phyloP scores from a whole-genome alignment of 2,329 filamentous ascomycete genomes.

The Rhynchosporium graminicola region DNA sequence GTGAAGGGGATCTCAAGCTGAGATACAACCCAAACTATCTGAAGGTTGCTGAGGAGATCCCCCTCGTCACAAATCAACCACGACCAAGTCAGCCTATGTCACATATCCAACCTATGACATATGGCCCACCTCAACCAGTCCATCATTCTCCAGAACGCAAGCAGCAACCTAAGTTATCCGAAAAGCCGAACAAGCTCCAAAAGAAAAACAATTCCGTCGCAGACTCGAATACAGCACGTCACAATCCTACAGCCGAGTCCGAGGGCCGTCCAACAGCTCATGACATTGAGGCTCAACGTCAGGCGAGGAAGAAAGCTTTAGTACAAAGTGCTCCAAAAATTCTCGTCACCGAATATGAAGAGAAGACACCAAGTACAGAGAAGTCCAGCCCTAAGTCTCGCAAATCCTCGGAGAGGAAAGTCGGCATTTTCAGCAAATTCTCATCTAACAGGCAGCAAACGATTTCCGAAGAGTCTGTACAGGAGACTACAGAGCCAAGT shows the following conservation, averaged over 20 bases:
- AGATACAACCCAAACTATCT: constrained; percentile 14
- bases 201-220: not conserved
- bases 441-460: constrained; percentile 6
- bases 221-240: not conserved
- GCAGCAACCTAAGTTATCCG: not conserved
- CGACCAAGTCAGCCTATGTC: constrained; percentile 26
- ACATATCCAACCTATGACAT: constrained; percentile 29
- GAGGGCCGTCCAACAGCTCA: not conserved
- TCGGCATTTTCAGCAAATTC: constrained; percentile 11
- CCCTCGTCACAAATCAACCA: constrained; percentile 20
- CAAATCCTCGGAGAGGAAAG: not conserved
- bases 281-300: not conserved
- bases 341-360: constrained; percentile 13
- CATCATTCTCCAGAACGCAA: not conserved
- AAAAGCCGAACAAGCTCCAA: constrained; percentile 12
- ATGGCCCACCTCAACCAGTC: constrained; percentile 19
- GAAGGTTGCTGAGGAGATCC: not conserved
- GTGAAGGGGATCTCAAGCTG: constrained; percentile 41
- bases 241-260: not conserved
- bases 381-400: not conserved
- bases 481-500: constrained; percentile 3
- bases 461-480: not conserved
- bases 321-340: constrained; percentile 6
- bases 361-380: not conserved
- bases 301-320: not conserved